phyloP scores from a whole-genome alignment of 768 basidiomycete genomes.

The Collybia mongolica region DNA sequence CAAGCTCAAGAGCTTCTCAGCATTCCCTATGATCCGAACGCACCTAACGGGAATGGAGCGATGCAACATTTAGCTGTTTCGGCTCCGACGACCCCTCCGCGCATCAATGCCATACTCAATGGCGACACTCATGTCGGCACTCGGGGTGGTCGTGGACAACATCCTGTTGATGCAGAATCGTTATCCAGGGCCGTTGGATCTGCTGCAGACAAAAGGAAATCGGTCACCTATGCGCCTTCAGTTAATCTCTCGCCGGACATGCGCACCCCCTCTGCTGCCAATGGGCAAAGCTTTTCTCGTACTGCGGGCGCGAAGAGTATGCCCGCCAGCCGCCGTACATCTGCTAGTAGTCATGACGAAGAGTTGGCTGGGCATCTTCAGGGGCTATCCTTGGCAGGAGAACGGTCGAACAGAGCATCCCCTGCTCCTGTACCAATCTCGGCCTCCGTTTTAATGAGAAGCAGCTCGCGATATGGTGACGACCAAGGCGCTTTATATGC shows the following conservation, averaged over 20 bases:
- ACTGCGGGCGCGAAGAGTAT: constrained; percentile 84
- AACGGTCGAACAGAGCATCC: constrained; percentile 54
- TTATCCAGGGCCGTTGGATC: constrained; percentile 68
- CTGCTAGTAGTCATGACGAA: constrained; percentile 84
- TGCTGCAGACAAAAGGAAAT: constrained; percentile 80
- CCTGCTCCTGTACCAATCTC: constrained; percentile 52
- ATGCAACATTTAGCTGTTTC: constrained; percentile 83
- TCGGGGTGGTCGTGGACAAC: constrained; percentile 43
- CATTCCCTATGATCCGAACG: constrained; percentile 64
- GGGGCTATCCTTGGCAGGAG: constrained; percentile 65
- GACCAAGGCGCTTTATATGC: constrained; percentile 61
- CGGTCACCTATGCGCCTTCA: constrained; percentile 80
- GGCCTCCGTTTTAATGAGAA: constrained; percentile 53
- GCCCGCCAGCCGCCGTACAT: constrained; percentile 89
- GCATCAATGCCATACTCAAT: constrained; percentile 69
- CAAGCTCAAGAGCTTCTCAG: constrained; percentile 84
- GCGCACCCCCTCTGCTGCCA: constrained; percentile 37
- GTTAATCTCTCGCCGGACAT: constrained; percentile 75
- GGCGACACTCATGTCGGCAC: constrained; percentile 48
- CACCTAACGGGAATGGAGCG: constrained; percentile 38
- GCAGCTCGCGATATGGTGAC: constrained; percentile 49
- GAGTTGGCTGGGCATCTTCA: constrained; percentile 77
- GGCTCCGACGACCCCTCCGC: constrained; percentile 85
- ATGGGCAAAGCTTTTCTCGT: constrained; percentile 58
- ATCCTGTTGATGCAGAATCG: constrained; percentile 57